phyloP scores from a whole-genome alignment of 169 alveolate species.

The Eimeria tenella region DNA sequence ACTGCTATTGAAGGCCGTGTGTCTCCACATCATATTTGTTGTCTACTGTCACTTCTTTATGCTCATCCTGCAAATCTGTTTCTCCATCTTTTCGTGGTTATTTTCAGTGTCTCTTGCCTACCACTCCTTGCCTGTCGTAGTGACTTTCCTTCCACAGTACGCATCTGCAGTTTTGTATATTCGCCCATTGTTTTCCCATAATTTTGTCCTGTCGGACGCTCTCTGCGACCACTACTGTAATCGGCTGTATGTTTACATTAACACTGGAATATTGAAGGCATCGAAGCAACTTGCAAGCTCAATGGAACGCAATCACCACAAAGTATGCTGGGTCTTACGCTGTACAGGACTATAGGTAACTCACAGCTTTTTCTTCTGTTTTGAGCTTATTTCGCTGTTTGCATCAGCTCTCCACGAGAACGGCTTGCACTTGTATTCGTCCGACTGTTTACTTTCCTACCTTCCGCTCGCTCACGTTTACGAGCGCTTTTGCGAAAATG shows the following conservation, averaged over 20 bases:
- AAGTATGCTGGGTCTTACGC: too few relatives aligned
- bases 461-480: conserved; percentile 97
- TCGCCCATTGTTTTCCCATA: too few relatives aligned
- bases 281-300: too few relatives aligned
- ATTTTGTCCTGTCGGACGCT: too few relatives aligned
- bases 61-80: background rate
- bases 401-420: conserved; percentile 53
- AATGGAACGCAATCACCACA: too few relatives aligned
- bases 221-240: too few relatives aligned
- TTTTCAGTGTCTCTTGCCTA: background rate
- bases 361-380: too few relatives aligned
- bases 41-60: background rate
- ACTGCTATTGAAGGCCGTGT: conserved; percentile 75
- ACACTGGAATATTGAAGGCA: too few relatives aligned
- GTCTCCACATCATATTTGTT: background rate
- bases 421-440: conserved; percentile 69
- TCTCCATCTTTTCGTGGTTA: background rate
- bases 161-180: too few relatives aligned
- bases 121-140: background rate
- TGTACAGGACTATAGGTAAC: too few relatives aligned
- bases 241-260: too few relatives aligned
- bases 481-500: conserved; percentile 91
- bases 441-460: conserved; percentile 93
- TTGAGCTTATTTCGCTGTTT: too few relatives aligned
- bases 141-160: background rate